Evolutionary conservation across 176 grass and related monocot genomes (phyloP), one percentile per base, ranked within the genome.

Genomic region (Otatea glauca): DNA sequence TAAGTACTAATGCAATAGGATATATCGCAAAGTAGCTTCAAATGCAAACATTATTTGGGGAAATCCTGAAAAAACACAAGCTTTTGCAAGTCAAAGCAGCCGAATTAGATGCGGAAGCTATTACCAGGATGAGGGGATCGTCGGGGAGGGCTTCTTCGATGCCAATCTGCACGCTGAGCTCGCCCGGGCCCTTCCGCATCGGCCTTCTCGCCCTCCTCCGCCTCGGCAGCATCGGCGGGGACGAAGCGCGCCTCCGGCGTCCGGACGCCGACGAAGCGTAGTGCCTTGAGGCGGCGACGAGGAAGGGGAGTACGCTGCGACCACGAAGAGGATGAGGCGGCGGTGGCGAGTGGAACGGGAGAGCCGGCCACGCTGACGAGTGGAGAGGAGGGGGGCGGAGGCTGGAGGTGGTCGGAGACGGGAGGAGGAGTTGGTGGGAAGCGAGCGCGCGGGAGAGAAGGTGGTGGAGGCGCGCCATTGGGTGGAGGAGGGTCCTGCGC

Each of bases 121-220:
- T 75, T 65, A 94, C 96, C 88, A 92, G 49, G 78, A 96, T 84
- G 70, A 69, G 77, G 24, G 89, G 89, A 58, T 94, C 86, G 37
- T 95, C 90, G 15, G 96, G 93, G 38, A 98, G 79, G 6, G 64
- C 77, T 60, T 98, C 91, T 43, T 98, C 93, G 50, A 98, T 85
- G 68, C 86, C 80, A 81, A 98, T 98, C 70, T 91, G 76, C n/a
- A 95, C 91, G 77, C 86, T 86, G 64, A 98, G 86, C 77, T 94
- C 84, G 48, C 79, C 27, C 6, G 86, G 81, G 65, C 88, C 88
- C 78, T 94, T 82, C 44, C 82, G 60, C 77, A 18, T 76, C 29
- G 63, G 14, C 60, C 62, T 55, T 70, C 77, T 89, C 24, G 75
- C 48, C 65, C 50, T 69, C 78, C 65, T 72, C 69, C 86, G 42